Percentiles rank a stretch among this genome's conserved stretches.
Conservation (phyloP, 2,329 filamentous ascomycete species). For the Pseudopithomyces maydicus region DNA sequence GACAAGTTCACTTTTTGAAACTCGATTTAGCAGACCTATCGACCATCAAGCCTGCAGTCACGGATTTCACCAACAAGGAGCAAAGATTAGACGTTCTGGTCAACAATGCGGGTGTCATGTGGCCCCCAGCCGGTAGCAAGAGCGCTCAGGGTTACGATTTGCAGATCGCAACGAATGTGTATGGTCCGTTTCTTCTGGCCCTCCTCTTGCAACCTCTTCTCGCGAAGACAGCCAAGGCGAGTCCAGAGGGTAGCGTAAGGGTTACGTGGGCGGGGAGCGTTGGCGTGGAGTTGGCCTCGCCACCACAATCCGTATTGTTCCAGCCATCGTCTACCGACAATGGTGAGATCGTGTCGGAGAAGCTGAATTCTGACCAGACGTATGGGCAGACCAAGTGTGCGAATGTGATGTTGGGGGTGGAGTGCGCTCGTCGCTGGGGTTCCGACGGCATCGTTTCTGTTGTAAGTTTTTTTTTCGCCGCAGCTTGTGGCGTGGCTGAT, state of each 20-base stretch:
- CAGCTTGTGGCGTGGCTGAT: background rate
- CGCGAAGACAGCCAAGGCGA: conserved; percentile 23
- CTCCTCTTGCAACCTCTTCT: conserved; percentile 38
- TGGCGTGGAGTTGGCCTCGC: conserved; percentile 5
- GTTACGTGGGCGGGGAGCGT: conserved; percentile 13
- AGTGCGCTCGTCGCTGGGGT: background rate
- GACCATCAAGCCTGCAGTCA: conserved; percentile 37
- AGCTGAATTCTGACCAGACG: conserved; percentile 11
- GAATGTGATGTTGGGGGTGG: conserved; percentile 19
- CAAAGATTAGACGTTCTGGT: conserved; percentile 73
- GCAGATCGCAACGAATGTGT: conserved; percentile 41
- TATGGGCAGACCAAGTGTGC: conserved; percentile 23
- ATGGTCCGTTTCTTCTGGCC: conserved; percentile 43
- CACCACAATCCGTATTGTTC: conserved; percentile 15
- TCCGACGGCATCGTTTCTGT: conserved; percentile 15
- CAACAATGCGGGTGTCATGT: conserved; percentile 80
- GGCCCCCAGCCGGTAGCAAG: conserved; percentile 23
- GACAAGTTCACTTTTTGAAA: conserved; percentile 37
- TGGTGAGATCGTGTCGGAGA: conserved; percentile 7
- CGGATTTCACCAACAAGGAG: conserved; percentile 30
- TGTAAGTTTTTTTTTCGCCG: background rate
- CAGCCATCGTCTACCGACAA: background rate
- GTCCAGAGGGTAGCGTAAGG: conserved; percentile 27
- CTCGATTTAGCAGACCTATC: conserved; percentile 44
- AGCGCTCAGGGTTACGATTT: conserved; percentile 35